Evolutionary conservation across 352 stramenopile genomes (phyloP), one percentile per base, ranked within the genome.

Genomic region (Pythium coloratum): DNA sequence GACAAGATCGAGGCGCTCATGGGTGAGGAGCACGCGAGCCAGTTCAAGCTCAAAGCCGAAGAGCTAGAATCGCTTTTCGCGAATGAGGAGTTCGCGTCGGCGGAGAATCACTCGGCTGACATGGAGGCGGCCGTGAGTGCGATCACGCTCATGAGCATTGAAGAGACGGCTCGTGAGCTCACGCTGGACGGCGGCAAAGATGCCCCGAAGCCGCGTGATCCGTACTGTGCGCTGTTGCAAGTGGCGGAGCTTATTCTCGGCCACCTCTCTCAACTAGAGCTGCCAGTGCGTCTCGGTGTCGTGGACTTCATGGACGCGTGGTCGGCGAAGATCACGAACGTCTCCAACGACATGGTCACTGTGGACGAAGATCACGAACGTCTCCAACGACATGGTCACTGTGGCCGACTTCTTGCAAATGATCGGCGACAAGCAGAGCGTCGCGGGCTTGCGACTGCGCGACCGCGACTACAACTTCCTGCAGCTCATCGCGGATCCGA

Each of bases 241-340:
- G 79, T 76, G 9, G 79, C 77, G 3, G 77, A 80, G 18, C 62
- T 91, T 47, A 88, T 89, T 64, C 61, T 91, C 12, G 63, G 75
- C 0, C 77, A 91, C 59, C 66, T 88, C 6, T 75, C 82, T 5
- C 77, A 83, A 18, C 59, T 91, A 3, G 44, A 80, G 66, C 77
- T 89, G 0, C 76, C 82, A 1, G 47, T 65, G 56, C 84, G 84
- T 62, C 78, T 81, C 20, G 80, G 81, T n/a, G 71, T 76, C 13
- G 73, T 82, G 9, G 80, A 91, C 64, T 89, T 88, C 62, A 91
- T 91, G 78, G 81, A 89, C 62, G 71, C 80, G 42, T 89, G 80
- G 79, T 88, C 79, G n/a, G 79, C 82, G 2, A 76, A 80, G 53
- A 84, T 89, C 72, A 66, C 70, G n/a, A 82, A 84, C 44, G 68